phyloP scores from a whole-genome alignment of 805 yeast genomes.

The Wickerhamiella brachini region DNA sequence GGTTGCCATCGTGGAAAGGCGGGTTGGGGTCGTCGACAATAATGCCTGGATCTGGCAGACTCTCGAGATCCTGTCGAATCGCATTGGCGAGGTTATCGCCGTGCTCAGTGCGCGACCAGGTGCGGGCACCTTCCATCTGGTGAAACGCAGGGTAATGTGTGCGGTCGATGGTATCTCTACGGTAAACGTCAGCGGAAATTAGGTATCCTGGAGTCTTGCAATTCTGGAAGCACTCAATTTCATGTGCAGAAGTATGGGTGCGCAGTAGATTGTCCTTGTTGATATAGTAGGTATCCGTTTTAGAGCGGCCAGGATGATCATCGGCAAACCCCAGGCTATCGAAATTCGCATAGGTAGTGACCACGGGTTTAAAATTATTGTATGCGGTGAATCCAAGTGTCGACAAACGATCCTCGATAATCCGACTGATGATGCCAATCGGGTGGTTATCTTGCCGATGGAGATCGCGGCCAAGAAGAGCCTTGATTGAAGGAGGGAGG shows the following conservation, averaged over 20 bases:
- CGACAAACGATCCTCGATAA: conserved; percentile 56
- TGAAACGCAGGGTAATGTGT: conserved; percentile 97
- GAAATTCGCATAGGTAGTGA: conserved; percentile 70
- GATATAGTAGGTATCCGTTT: conserved; percentile 83
- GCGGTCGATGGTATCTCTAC: conserved; percentile 88
- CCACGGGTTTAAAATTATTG: conserved; percentile 72
- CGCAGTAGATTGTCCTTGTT: conserved; percentile 60
- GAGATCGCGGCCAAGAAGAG: conserved; percentile 54
- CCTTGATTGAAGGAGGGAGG: conserved; percentile 59
- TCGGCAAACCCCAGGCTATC: conserved; percentile 82
- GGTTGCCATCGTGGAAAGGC: conserved; percentile 46
- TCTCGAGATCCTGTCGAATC: conserved; percentile 44
- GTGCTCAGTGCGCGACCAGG: conserved; percentile 50
- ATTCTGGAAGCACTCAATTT: conserved; percentile 61
- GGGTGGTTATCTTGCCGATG: conserved; percentile 74
- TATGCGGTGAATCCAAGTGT: conserved; percentile 57
- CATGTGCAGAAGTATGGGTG: conserved; percentile 97
- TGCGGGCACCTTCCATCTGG: conserved; percentile 92
- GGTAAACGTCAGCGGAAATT: conserved; percentile 89
- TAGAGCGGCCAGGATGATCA: conserved; percentile 89
- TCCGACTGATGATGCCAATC: conserved; percentile 64
- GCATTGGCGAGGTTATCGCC: conserved; percentile 27
- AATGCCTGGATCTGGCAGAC: conserved; percentile 52
- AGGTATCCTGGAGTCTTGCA: conserved; percentile 72
- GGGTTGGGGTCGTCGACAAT: conserved; percentile 65